Base-by-base conservation (phyloP, 2,329 filamentous ascomycete species). In the Falciphora oryzae region DNA sequence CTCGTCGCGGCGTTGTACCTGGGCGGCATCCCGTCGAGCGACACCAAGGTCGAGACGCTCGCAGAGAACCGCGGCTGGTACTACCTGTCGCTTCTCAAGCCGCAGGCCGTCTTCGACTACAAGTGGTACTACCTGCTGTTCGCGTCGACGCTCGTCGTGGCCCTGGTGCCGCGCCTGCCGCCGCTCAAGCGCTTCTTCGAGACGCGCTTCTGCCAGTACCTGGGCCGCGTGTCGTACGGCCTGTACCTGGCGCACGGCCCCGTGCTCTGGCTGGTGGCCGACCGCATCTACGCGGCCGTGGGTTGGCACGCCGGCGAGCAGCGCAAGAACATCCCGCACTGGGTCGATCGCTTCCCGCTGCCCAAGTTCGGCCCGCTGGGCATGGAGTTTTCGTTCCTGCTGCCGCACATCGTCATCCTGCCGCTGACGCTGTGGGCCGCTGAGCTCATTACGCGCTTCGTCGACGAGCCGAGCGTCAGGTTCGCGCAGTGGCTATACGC, bases 91-190 rank as follows among this genome's bases (percentile, higher is more conserved):
- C 80, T 79, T 65, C 76, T 90, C 65, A 89, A 88, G 66, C 86
- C 87, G 0, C 85, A 89, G 70, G 87, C 87, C 1, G 83, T 87
- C 14, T 88, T 80, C 68, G 85, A 89, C 71, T 82, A 80, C 71
- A 89, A 89, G 73, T 89, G 86, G 86, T 89, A 89, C 74, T 89
- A 81, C 71, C 79, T 89, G 3, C 87, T 87, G 71, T 85, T 81
- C 77, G 86, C 85, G 0, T 80, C 87, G 1, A 76, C 79, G 29
- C 79, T 87, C 63, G 71, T 88, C 0, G 81, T 91, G 0, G 76
- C 82, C 1, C 79, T 81, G 0, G 76, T 85, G 3, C 83, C 84
- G 8, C 83, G 83, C n/a, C 79, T 90, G n/a, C 69, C 74, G 5
- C 83, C 80, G 80, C 76, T 89, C 22, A 83, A 81, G 73, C 67